A percentile compares a stretch with the other conserved stretches of the same genome.
Evolutionary conservation across 768 basidiomycete species (phyloP).

Genomic region (Zangia roseola): DNA sequence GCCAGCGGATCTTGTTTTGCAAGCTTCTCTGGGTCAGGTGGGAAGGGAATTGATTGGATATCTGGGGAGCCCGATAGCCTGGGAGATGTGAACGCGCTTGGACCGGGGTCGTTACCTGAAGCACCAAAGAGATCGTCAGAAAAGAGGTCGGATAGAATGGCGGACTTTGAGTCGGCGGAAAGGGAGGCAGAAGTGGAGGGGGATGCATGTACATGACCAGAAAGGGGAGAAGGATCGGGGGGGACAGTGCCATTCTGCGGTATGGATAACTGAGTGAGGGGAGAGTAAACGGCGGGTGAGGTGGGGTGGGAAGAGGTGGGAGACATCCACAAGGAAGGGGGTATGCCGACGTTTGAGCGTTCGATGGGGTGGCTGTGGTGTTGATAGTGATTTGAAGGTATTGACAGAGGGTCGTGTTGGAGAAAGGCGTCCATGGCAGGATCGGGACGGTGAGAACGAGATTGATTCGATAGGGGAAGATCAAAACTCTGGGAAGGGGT

Average conservation of each 20-base stretch:
- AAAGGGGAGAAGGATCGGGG: constrained; percentile 35
- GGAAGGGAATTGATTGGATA: constrained; percentile 44
- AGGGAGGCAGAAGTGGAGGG: constrained; percentile 47
- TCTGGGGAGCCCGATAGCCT: constrained; percentile 68
- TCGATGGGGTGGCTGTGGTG: constrained; percentile 39
- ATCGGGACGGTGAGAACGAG: constrained; percentile 14
- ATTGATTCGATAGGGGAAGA: constrained; percentile 15
- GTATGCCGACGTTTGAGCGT: constrained; percentile 54
- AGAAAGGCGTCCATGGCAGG: constrained; percentile 7
- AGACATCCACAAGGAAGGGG: constrained; percentile 86
- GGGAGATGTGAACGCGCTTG: constrained; percentile 64
- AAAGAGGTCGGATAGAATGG: constrained; percentile 68
- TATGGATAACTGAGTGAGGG: constrained; percentile 39
- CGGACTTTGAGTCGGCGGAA: constrained; percentile 53
- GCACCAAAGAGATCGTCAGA: constrained; percentile 61
- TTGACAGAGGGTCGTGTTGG: constrained; percentile 21
- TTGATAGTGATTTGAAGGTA: constrained; percentile 20
- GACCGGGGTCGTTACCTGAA: constrained; percentile 29
- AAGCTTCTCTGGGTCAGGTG: constrained; percentile 58
- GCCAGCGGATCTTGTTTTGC: constrained; percentile 88
- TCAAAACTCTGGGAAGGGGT: constrained; percentile 16
- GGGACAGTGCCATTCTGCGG: constrained; percentile 31
- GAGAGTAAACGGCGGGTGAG: constrained; percentile 40
- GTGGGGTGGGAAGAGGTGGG: constrained; percentile 51
- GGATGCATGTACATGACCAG: constrained; percentile 35